Percentiles rank a stretch among this genome's conserved stretches.
These are phyloP conservation scores for Saccharomycopsis crataegensis DNA, from an alignment of 1,139 yeast species.

Conservation along the genomic window DNA sequence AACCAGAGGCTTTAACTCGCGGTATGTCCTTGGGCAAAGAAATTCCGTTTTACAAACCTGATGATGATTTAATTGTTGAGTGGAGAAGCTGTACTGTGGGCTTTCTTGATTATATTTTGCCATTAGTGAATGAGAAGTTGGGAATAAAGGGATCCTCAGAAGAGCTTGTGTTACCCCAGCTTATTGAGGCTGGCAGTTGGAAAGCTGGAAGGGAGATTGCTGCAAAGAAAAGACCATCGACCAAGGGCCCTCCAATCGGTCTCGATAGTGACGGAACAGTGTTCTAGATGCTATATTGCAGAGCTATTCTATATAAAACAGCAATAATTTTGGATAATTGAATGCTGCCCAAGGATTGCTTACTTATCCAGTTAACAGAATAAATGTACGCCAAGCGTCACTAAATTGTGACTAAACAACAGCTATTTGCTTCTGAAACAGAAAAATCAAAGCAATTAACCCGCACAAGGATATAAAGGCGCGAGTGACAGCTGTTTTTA, in stretches of 20 bases:
- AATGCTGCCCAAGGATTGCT: background rate
- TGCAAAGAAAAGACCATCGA: constrained; percentile 36
- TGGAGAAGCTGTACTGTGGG: constrained; percentile 57
- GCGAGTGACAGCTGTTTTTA: too few species aligned
- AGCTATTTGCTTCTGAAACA: too few species aligned
- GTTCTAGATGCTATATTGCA: constrained; percentile 30
- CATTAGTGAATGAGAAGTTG: constrained; percentile 38
- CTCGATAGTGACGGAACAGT: constrained; percentile 53
- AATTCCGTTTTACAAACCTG: constrained; percentile 45
- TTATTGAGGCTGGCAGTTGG: constrained; percentile 62
- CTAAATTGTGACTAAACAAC: too few species aligned
- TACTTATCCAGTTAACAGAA: background rate
- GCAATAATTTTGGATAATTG: too few species aligned
- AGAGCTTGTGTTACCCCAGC: constrained; percentile 40
- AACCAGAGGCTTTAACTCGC: constrained; percentile 29
- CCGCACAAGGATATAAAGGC: too few species aligned
- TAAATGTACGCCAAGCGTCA: too few species aligned
- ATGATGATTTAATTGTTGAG: constrained; percentile 53
- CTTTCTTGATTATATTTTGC: constrained; percentile 42
- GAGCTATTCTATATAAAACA: too few species aligned
- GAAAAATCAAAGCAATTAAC: too few species aligned
- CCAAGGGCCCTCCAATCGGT: constrained; percentile 54
- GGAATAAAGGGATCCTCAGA: constrained; percentile 22
- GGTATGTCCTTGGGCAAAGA: constrained; percentile 31
- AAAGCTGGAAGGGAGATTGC: constrained; percentile 54